Base-by-base conservation (phyloP, 257 asterid genomes). In the Mitragyna speciosa region DNA sequence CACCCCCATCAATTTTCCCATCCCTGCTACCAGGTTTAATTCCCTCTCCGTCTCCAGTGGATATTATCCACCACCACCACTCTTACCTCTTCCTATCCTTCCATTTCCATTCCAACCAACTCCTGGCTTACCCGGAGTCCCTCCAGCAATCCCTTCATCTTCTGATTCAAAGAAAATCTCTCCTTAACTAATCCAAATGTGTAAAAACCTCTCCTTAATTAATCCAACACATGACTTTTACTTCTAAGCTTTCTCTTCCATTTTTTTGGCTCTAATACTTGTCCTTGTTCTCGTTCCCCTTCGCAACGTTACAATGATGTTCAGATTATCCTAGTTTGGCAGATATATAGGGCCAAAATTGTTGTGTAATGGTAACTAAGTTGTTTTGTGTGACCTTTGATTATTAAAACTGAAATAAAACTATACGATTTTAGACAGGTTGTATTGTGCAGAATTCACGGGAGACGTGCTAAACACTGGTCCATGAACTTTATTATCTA, bases 101-200 rank as follows among this genome's bases (percentile, higher is more conserved):
- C 91, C 88, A 1, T 83, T 91, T 56, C 94, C 97, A 4, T 89
- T 92, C 86, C 93, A 78, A 82, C 97, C 93, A 43, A 52, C 72
- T 3, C 92, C 93, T 19, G 92, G 94, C 79, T 85, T 84, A 76
- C 93, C 95, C 2, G 88, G 94, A 78, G 90, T 72, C 78, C 93
- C 92, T 47, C 90, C 90, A 22, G 88, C 91, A 61, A 26, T 58
- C 72, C 79, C 59, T 61, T 73, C 72, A 26, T 20, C 89, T 74
- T 77, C 87, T 11, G 72, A 82, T 26, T 75, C 88, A 28, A 82
- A 87, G 75, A 76, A 82, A 76, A 89, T 45, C 49, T 71, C 82
- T 26, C 93, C 93, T 73, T 90, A 80, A 85, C 65, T 90, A 80
- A 85, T 65, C 65, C 36, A 51, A 67, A 33, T 43, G 58, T 43